Evolutionary conservation across 176 grass and related monocot genomes (phyloP).

Genomic region (Rhynchospora tenuis): DNA sequence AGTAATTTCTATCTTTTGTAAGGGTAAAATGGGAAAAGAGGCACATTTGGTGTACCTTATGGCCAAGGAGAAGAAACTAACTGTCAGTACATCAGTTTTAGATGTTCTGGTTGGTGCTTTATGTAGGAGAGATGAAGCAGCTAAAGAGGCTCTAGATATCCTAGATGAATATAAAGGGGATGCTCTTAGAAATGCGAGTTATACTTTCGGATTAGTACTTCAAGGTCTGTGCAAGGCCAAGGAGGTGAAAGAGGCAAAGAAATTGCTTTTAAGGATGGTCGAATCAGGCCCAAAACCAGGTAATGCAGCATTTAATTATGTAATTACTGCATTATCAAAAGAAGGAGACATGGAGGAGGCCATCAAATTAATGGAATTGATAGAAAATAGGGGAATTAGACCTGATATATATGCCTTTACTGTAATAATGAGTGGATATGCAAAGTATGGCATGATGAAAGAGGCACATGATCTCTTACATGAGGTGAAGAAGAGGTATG

Average conservation of each 20-base stretch:
- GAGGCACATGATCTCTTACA: constrained; percentile 68
- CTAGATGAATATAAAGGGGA: constrained; percentile 57
- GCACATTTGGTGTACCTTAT: constrained; percentile 56
- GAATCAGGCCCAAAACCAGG: constrained; percentile 65
- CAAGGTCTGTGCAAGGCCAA: constrained; percentile 63
- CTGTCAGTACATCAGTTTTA: constrained; percentile 33
- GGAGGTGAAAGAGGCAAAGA: constrained; percentile 50
- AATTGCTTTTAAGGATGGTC: constrained; percentile 62
- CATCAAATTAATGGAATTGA: constrained; percentile 54
- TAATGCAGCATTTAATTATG: constrained; percentile 78
- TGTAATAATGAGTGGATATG: constrained; percentile 86
- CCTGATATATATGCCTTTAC: constrained; percentile 83
- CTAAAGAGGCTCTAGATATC: constrained; percentile 47
- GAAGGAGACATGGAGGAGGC: constrained; percentile 71
- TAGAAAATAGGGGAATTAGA: constrained; percentile 51
- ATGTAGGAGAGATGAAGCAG: constrained; percentile 62
- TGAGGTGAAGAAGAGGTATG: constrained; percentile 60
- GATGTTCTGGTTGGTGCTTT: constrained; percentile 47
- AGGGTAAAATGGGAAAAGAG: constrained; percentile 53
- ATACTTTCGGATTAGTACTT: constrained; percentile 56
- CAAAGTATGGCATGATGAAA: constrained; percentile 65
- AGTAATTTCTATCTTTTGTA: constrained; percentile 51
- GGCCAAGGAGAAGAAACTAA: constrained; percentile 60
- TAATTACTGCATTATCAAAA: constrained; percentile 67
- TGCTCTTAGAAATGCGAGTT: constrained; percentile 58